Base-by-base conservation (phyloP, 805 yeast species). In the Grigorovia transvaalensis region DNA sequence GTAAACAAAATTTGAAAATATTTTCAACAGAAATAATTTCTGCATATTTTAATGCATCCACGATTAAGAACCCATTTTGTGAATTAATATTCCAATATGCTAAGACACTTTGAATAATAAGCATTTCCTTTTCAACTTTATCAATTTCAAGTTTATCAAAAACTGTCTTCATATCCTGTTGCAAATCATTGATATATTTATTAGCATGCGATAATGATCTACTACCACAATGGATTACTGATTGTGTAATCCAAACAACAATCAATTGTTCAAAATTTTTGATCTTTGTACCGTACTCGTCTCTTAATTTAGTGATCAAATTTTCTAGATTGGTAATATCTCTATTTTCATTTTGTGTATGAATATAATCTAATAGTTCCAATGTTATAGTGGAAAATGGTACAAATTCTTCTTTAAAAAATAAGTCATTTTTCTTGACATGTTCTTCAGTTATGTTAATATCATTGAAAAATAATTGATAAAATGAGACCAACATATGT, bases 201-300 rank as follows among this genome's bases (percentile, higher is more conserved):
- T 78, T 79, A 42, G 84, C 82, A 60, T 85, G 89, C 0, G 91
- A 87, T 45, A 90, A 76, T 0, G 97, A 90, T 63, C 97, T 78
- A 47, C 88, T 84, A 13, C 98, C 97, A 53, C 88, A 82, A 58
- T 82, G 82, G 46, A 91, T 85, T 49, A 88, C 75, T 0, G 84
- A 74, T 61, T 87, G 91, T 59, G 84, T 75, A 13, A 88, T 67
- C 15, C 86, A 69, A 30, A 84, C 78, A 17, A 85, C 71, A 41
- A 83, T 65, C 51, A 84, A 74, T 58, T 69, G 67, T 27, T 72
- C 71, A 44, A 72, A 58, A 45, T 71, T 66, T 1, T 64, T 64
- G 20, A 71, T 74, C 9, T n/a, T 19, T 53, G 45, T 56, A 11
- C 59, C 62, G 47, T 51, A 49, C 54, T 60, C 61, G n/a, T 61